Percentiles rank a stretch among this genome's conserved stretches.
Conservation (phyloP, 768 basidiomycete species). For the Mycena floridula region DNA sequence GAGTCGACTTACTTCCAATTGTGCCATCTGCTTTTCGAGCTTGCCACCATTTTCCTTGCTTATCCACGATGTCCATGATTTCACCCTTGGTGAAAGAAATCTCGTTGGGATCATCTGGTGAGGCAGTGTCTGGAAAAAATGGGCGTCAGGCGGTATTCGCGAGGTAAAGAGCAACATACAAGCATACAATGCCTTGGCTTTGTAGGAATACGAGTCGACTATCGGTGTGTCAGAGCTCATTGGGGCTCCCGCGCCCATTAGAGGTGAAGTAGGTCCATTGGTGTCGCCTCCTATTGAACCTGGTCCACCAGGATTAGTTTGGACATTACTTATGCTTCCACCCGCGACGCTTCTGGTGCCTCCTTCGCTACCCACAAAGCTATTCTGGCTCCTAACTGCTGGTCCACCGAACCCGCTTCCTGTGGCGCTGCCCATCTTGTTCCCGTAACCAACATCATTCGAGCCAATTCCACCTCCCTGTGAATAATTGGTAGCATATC, state of each 20-base stretch:
- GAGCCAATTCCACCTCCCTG: conserved; percentile 69
- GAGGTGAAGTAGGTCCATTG: conserved; percentile 54
- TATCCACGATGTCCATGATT: conserved; percentile 87
- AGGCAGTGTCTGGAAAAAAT: conserved; percentile 70
- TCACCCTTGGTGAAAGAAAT: conserved; percentile 93
- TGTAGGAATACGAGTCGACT: conserved; percentile 50
- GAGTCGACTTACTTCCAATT: conserved; percentile 60
- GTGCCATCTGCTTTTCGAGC: conserved; percentile 73
- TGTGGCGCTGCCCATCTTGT: conserved; percentile 46
- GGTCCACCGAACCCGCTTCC: conserved; percentile 39
- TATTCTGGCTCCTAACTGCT: conserved; percentile 43
- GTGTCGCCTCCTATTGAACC: conserved; percentile 39
- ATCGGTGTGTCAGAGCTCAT: conserved; percentile 22
- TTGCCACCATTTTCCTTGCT: conserved; percentile 93
- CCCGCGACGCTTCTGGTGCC: conserved; percentile 30
- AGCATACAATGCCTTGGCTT: conserved; percentile 85
- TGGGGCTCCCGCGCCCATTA: conserved; percentile 59
- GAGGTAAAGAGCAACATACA: conserved; percentile 45
- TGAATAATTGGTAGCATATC: conserved; percentile 57
- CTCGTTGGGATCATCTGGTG: conserved; percentile 92
- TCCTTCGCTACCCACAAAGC: conserved; percentile 38
- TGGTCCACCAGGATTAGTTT: conserved; percentile 16
- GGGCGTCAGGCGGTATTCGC: conserved; percentile 15
- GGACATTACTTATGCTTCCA: conserved; percentile 53
- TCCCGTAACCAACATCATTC: conserved; percentile 56